phyloP scores from a whole-genome alignment of 805 yeast species.

The Candida ficus region DNA sequence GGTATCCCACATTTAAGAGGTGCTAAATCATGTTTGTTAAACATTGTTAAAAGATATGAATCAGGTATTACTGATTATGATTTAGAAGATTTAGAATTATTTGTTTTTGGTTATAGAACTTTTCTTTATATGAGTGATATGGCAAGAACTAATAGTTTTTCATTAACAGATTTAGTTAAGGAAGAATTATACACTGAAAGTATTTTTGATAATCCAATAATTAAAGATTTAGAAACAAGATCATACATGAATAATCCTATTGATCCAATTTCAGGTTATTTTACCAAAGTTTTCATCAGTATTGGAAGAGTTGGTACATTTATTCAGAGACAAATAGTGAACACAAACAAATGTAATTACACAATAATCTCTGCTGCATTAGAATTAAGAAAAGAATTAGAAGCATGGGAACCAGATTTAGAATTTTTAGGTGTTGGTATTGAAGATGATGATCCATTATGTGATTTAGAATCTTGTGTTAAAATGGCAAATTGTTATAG shows the following conservation, averaged over 20 bases:
- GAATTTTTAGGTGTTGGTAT: not conserved
- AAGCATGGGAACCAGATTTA: not conserved
- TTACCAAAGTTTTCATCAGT: not conserved
- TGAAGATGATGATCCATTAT: not conserved
- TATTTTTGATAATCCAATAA: not conserved
- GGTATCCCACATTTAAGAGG: slow-evolving; percentile 2
- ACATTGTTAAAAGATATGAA: not conserved
- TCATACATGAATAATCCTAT: not conserved
- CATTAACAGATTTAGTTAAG: not conserved
- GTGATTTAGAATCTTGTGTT: slow-evolving; percentile 2
- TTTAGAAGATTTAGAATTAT: not conserved
- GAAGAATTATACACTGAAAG: slow-evolving; percentile 1
- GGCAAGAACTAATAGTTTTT: not conserved
- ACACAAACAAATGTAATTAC: not conserved
- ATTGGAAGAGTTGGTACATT: not conserved
- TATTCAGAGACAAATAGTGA: not conserved
- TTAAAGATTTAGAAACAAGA: not conserved
- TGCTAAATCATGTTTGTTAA: slow-evolving; percentile 1
- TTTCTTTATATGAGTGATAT: not conserved
- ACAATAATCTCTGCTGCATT: not conserved
- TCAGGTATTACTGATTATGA: not conserved
- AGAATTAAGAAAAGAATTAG: not conserved
- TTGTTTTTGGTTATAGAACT: slow-evolving; percentile 1
- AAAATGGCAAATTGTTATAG: slow-evolving; percentile 2
- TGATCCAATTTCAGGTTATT: not conserved